Evolutionary conservation across 306 rosid species (phyloP).

Genomic region (Psophocarpus tetragonolobus): DNA sequence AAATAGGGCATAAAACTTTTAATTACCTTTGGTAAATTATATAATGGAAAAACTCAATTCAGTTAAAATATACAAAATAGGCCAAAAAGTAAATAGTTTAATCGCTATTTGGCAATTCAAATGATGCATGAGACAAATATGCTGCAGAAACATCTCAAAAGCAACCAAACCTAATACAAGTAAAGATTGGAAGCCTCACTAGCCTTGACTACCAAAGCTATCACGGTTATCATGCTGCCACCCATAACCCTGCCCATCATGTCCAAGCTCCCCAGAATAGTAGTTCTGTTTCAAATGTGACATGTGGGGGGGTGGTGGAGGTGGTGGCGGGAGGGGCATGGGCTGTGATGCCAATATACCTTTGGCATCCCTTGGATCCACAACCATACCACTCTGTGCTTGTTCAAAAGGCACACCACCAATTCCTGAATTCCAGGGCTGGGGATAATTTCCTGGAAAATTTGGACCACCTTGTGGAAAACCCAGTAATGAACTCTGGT

Average conservation of each 20-base stretch:
- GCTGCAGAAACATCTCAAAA: constrained; percentile 27
- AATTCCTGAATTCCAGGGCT: constrained; percentile 75
- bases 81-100: constrained; percentile 9
- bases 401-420: constrained; percentile 64
- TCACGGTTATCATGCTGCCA: constrained; percentile 76
- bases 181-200: constrained; percentile 25
- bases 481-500: constrained; percentile 74
- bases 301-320: constrained; percentile 63
- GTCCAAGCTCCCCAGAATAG: constrained; percentile 62
- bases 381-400: constrained; percentile 50
- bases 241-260: constrained; percentile 63
- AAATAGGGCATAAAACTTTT: neutral
- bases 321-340: constrained; percentile 59
- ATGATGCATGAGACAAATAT: constrained; percentile 17
- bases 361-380: constrained; percentile 80
- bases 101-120: constrained; percentile 13
- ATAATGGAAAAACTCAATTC: constrained; percentile 24
- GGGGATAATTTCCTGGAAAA: constrained; percentile 60
- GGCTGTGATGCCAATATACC: constrained; percentile 72
- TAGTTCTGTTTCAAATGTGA: constrained; percentile 60
- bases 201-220: constrained; percentile 59
- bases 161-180: constrained; percentile 12
- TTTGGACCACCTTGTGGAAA: constrained; percentile 74
- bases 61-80: constrained; percentile 30
- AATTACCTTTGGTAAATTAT: constrained; percentile 1